Percentiles rank a stretch among this genome's conserved stretches.
phyloP scores from a whole-genome alignment of 2,329 filamentous ascomycete species.

The Sporothrix dimorphospora region DNA sequence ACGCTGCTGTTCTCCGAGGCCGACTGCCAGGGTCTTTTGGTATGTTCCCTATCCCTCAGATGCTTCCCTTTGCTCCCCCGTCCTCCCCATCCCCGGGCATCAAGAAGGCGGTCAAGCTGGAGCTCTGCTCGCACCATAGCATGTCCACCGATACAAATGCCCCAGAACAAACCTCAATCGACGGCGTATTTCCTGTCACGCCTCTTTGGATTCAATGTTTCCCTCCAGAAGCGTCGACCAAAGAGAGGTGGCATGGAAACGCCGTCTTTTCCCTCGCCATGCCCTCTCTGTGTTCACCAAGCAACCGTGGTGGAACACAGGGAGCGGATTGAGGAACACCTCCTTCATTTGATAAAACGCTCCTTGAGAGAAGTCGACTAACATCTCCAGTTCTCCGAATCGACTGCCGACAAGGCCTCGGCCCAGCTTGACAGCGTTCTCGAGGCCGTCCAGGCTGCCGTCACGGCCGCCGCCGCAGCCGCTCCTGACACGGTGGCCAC shows the following conservation, averaged over 20 bases:
- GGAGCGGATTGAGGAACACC: slow-evolving; percentile 57
- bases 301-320: slow-evolving; percentile 45
- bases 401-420: slow-evolving; percentile 39
- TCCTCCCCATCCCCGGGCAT: slow-evolving; percentile 46
- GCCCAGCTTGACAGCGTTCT: slow-evolving; percentile 36
- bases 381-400: slow-evolving; percentile 45
- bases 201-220: not conserved
- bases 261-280: not conserved
- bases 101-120: slow-evolving; percentile 65
- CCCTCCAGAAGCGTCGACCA: not conserved
- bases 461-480: not conserved
- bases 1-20: slow-evolving; percentile 70
- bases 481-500: slow-evolving; percentile 30
- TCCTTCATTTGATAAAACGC: not conserved
- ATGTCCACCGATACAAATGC: slow-evolving; percentile 70
- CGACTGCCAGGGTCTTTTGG: slow-evolving; percentile 61
- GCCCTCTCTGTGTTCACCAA: slow-evolving; percentile 9
- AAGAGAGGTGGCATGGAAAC: not conserved
- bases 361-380: not conserved
- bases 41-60: slow-evolving; percentile 40
- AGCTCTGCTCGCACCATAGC: slow-evolving; percentile 50
- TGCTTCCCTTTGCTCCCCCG: too few relatives aligned
- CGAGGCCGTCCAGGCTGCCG: slow-evolving; percentile 7
- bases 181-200: not conserved
- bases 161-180: slow-evolving; percentile 50